Evolutionary conservation across 164 flowering plant genomes (phyloP).

Genomic region (Liquidambar formosana): DNA sequence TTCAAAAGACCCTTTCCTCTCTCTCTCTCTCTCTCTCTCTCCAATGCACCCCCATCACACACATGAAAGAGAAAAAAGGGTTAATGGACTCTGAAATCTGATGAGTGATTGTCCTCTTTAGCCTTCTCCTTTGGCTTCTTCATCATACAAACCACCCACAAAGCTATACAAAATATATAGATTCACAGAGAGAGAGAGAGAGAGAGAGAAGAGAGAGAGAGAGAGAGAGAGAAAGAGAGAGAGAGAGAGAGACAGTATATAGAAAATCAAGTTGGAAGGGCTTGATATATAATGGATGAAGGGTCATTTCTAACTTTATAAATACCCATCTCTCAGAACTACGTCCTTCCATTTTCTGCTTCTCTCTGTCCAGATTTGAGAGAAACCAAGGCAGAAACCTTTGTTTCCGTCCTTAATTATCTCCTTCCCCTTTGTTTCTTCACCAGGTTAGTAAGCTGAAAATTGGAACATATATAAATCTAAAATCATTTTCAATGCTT

Average conservation of each 20-base stretch:
- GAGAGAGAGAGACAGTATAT: not conserved
- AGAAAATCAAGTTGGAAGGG: not conserved
- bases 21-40: conserved; percentile 28
- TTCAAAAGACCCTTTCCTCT: conserved; percentile 30
- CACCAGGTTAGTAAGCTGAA: conserved; percentile 29
- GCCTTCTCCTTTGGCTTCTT: conserved; percentile 9
- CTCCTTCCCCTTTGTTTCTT: conserved; percentile 10
- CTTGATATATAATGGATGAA: conserved; percentile 9
- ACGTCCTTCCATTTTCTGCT: conserved; percentile 38
- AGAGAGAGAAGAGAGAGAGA: not conserved
- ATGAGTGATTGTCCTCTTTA: conserved; percentile 22
- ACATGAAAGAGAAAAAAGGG: conserved; percentile 16
- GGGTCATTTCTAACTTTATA: conserved; percentile 31
- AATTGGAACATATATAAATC: conserved; percentile 17
- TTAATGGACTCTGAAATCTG: conserved; percentile 18
- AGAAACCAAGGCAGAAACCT: conserved; percentile 3
- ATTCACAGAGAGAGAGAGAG: not conserved
- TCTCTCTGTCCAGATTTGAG: conserved; percentile 22
- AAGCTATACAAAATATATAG: too few species aligned
- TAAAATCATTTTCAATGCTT: conserved; percentile 21
- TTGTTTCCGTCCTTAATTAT: conserved; percentile 11
- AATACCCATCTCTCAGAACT: conserved; percentile 22
- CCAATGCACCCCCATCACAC: conserved; percentile 8
- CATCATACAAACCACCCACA: conserved; percentile 11
- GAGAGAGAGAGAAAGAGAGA: not conserved